Conservation (phyloP, 495 filamentous ascomycete genomes). For the Penicillium riverlandense region DNA sequence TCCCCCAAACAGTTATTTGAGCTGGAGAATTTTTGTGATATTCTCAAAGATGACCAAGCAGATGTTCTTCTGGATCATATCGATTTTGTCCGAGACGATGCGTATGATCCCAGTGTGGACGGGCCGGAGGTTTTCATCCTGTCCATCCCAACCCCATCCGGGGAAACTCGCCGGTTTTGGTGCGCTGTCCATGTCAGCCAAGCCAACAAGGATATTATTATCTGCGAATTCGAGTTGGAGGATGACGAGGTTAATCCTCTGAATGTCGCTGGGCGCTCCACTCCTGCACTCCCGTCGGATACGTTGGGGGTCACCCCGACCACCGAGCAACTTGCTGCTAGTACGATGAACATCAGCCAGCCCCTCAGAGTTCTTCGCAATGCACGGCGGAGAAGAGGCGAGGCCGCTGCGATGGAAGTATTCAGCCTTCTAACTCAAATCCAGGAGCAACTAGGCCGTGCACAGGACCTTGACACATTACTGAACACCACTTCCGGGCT, state of each 20-base stretch:
- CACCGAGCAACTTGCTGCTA: conserved; percentile 59
- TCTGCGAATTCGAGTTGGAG: conserved; percentile 91
- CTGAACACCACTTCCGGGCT: conserved; percentile 30
- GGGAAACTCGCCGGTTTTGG: conserved; percentile 64
- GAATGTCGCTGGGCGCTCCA: conserved; percentile 45
- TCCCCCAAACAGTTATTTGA: conserved; percentile 71
- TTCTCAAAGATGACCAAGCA: conserved; percentile 73
- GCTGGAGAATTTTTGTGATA: conserved; percentile 67
- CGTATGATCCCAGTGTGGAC: conserved; percentile 57
- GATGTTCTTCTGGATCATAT: conserved; percentile 81
- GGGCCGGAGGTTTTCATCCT: conserved; percentile 86
- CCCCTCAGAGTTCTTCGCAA: conserved; percentile 75
- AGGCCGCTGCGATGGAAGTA: conserved; percentile 87
- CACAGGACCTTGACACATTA: conserved; percentile 48
- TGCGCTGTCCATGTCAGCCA: conserved; percentile 76
- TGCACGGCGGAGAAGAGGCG: conserved; percentile 68
- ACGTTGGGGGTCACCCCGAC: conserved; percentile 66
- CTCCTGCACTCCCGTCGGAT: conserved; percentile 59
- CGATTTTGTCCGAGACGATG: conserved; percentile 77
- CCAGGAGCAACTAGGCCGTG: conserved; percentile 50
- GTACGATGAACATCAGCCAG: conserved; percentile 62
- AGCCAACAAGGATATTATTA: conserved; percentile 58
- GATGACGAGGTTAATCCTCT: conserved; percentile 71
- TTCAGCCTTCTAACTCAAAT: conserved; percentile 72
- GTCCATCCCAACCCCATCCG: conserved; percentile 49